Conservation (phyloP, 1,139 yeast species). For the Geotrichum candidum region DNA sequence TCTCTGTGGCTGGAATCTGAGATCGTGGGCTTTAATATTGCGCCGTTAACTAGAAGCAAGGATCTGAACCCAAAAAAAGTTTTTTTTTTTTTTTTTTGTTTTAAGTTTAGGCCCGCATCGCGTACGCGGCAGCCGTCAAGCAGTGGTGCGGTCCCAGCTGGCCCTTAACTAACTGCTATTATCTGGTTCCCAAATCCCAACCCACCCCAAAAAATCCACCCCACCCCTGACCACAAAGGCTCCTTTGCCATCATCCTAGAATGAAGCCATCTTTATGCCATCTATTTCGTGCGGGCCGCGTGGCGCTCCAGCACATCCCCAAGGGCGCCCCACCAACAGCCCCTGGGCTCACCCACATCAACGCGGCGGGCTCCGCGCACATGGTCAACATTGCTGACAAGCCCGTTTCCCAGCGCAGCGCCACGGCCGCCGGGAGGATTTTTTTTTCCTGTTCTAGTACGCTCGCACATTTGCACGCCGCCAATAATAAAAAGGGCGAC, state of each 20-base stretch:
- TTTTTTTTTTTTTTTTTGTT: no score
- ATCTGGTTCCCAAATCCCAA: no score
- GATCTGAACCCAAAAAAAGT: no score
- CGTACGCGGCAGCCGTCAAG: no score
- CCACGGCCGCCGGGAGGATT: conserved; percentile 41
- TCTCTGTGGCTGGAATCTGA: neutral
- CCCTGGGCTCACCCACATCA: conserved; percentile 42
- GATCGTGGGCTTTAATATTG: neutral
- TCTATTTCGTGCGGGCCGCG: neutral
- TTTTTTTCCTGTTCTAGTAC: conserved; percentile 35
- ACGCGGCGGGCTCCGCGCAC: conserved; percentile 41
- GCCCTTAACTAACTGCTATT: no score
- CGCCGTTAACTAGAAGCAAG: neutral
- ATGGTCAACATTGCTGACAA: conserved; percentile 46
- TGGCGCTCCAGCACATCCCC: neutral
- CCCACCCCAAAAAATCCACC: no score
- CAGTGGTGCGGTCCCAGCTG: no score
- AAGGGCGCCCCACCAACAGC: conserved; percentile 11
- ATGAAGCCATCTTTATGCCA: neutral
- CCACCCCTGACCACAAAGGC: no score
- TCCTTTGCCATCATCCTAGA: neutral
- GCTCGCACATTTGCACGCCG: conserved; percentile 31
- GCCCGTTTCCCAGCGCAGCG: conserved; percentile 36
- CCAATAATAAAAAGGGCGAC: conserved; percentile 45
- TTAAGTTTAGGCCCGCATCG: no score